phyloP scores from a whole-genome alignment of 2,329 filamentous ascomycete species.

The Alternaria sp. region DNA sequence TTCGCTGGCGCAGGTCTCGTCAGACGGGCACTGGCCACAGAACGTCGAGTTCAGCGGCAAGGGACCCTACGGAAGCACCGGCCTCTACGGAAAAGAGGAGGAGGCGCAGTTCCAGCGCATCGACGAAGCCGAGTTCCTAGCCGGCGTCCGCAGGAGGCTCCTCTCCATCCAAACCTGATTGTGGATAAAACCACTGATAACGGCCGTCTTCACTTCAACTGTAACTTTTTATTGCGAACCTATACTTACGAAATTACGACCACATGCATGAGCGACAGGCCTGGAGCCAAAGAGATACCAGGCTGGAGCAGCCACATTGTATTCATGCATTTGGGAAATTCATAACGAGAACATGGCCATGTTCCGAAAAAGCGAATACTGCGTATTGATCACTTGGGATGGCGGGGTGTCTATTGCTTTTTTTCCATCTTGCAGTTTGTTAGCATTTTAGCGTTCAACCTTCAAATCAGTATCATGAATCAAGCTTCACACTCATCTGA shows the following conservation, averaged over 20 bases:
- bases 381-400: slow-evolving; percentile 20
- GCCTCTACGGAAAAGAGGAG: slow-evolving; percentile 57
- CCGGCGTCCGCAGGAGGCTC: slow-evolving; percentile 44
- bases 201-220: slow-evolving; percentile 25
- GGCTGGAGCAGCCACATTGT: slow-evolving; percentile 34
- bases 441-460: slow-evolving; percentile 26
- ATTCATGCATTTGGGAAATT: slow-evolving; percentile 28
- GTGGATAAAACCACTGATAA: slow-evolving; percentile 21
- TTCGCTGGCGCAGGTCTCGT: slow-evolving; percentile 51
- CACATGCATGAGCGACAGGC: slow-evolving; percentile 39
- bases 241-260: slow-evolving; percentile 35
- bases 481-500: background rate
- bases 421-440: slow-evolving; percentile 1
- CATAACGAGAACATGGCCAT: slow-evolving; percentile 10
- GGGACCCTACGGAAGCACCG: slow-evolving; percentile 58
- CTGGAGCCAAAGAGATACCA: slow-evolving; percentile 42
- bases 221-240: slow-evolving; percentile 24
- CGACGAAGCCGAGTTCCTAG: slow-evolving; percentile 48
- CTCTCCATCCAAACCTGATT: slow-evolving; percentile 48
- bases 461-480: slow-evolving; percentile 17
- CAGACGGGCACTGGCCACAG: slow-evolving; percentile 52
- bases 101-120: slow-evolving; percentile 51
- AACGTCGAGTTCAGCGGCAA: slow-evolving; percentile 50
- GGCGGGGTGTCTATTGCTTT: slow-evolving; percentile 12
- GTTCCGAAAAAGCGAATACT: slow-evolving; percentile 15